Conservation (phyloP, 306 rosid species). For the Trifolium pratense region DNA sequence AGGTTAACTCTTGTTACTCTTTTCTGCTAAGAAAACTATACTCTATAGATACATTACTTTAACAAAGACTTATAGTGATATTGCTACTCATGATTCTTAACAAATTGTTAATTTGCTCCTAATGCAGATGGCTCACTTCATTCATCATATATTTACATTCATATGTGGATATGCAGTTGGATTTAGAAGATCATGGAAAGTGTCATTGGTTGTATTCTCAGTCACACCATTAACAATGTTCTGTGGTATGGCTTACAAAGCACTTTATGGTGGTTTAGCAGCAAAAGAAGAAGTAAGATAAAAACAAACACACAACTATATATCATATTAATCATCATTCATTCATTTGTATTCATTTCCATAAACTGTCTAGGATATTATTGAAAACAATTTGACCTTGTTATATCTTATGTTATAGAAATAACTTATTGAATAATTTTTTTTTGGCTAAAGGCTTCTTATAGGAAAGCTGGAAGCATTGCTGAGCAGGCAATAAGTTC, state of each 20-base stretch:
- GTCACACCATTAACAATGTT: constrained; percentile 86
- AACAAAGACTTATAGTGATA: neutral
- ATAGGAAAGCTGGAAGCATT: constrained; percentile 75
- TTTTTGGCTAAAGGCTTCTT: constrained; percentile 60
- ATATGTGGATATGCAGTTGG: constrained; percentile 83
- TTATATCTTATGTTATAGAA: too few relatives aligned
- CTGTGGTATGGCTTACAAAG: constrained; percentile 83
- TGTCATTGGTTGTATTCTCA: constrained; percentile 76
- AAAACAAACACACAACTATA: neutral
- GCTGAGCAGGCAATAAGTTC: constrained; percentile 84
- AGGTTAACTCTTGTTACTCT: constrained; percentile 52
- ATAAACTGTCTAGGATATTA: too few relatives aligned
- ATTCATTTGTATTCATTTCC: too few relatives aligned
- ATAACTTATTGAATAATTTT: neutral
- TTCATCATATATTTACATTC: constrained; percentile 78
- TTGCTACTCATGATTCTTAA: too few relatives aligned
- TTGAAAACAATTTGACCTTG: too few relatives aligned
- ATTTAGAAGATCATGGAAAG: constrained; percentile 78
- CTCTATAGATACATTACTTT: neutral
- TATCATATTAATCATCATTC: neutral
- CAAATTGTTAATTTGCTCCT: constrained; percentile 1
- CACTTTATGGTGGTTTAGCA: constrained; percentile 79
- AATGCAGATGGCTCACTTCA: constrained; percentile 91
- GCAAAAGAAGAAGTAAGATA: constrained; percentile 76
- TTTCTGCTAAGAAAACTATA: too few relatives aligned